phyloP scores from a whole-genome alignment of 2,329 filamentous ascomycete genomes.

The Colletotrichum sp. region DNA sequence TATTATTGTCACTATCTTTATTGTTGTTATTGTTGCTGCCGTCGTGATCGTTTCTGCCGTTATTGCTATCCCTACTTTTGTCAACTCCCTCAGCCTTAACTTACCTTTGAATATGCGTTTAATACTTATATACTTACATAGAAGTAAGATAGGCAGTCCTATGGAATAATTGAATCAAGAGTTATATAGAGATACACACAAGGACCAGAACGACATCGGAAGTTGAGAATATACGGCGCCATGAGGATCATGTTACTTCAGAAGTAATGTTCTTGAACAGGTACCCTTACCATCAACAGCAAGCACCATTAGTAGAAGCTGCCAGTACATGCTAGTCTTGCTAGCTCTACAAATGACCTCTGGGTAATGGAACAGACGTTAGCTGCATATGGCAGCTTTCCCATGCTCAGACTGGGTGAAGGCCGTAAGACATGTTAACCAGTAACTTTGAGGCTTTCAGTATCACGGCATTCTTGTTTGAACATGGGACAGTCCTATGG shows the following conservation, averaged over 20 bases:
- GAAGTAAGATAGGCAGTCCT: background rate
- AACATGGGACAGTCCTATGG: background rate
- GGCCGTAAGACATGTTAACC: background rate
- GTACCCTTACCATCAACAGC: background rate
- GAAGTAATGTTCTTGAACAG: background rate
- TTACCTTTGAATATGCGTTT: rapidly evolving
- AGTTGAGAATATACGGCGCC: background rate
- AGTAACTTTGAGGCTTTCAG: background rate
- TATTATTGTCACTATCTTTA: background rate
- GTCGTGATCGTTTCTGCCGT: background rate
- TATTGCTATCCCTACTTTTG: background rate
- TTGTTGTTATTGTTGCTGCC: background rate
- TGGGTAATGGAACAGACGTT: background rate
- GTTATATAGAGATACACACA: rapidly evolving
- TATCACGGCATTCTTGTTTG: background rate
- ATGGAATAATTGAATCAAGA: background rate
- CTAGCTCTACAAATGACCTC: background rate
- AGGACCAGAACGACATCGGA: background rate
- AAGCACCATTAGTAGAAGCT: background rate
- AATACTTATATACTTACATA: background rate
- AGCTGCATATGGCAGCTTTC: background rate
- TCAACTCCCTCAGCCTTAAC: background rate
- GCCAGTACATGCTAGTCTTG: background rate
- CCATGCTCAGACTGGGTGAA: background rate
- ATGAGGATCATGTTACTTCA: background rate